Evolutionary conservation across 1,284 basidiomycete species (phyloP).

Genomic region (Heterobasidion irregulare): DNA sequence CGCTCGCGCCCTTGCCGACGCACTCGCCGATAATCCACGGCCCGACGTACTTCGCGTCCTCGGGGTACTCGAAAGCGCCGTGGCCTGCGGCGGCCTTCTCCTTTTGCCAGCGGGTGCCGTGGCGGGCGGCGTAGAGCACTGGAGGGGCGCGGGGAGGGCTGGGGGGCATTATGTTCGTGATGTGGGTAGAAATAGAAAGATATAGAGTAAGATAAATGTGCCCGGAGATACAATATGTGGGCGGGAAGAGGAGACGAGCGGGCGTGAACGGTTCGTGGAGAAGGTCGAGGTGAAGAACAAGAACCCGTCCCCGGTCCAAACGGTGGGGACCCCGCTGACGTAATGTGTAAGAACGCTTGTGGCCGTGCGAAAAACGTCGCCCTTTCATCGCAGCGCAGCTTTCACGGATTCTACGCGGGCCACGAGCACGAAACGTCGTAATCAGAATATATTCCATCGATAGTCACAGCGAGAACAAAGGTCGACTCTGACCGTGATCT

Average conservation of each 20-base stretch:
- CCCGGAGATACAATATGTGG: background rate
- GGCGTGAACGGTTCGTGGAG: background rate
- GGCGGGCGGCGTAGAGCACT: slow-evolving; percentile 54
- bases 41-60: slow-evolving; percentile 68
- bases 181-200: background rate
- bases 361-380: too few relatives aligned
- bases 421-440: too few relatives aligned
- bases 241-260: background rate
- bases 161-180: slow-evolving; percentile 14
- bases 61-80: slow-evolving; percentile 62
- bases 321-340: background rate
- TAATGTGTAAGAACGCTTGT: too few relatives aligned
- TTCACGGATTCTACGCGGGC: too few relatives aligned
- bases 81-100: slow-evolving; percentile 69
- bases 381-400: too few relatives aligned
- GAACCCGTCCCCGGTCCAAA: background rate
- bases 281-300: background rate
- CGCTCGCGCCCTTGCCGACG: slow-evolving; percentile 91
- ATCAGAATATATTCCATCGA: too few relatives aligned
- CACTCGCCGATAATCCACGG: slow-evolving; percentile 90
- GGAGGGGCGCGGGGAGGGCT: slow-evolving; percentile 62
- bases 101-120: slow-evolving; percentile 77
- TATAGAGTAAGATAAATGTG: background rate
- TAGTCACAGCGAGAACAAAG: too few relatives aligned
- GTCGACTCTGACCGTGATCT: too few relatives aligned